Conservation (phyloP, 2,329 filamentous ascomycete species). For the Paracoccidioides lutzii region DNA sequence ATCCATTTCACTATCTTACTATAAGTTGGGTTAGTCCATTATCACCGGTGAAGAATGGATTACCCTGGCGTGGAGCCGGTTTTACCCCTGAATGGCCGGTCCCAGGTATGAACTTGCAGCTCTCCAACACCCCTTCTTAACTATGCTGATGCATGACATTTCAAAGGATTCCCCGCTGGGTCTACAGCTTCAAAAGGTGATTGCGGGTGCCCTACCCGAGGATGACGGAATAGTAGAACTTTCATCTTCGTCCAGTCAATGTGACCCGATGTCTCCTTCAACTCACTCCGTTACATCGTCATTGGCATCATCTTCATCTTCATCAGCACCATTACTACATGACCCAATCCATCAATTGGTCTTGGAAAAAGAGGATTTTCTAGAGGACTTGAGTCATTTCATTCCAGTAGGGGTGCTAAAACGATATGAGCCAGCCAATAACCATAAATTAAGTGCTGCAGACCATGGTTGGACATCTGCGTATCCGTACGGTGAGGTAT, state of each 20-base stretch:
- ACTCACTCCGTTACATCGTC: not conserved
- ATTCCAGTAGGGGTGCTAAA: conserved; percentile 23
- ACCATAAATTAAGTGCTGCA: not conserved
- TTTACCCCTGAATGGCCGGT: not conserved
- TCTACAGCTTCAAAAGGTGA: conserved; percentile 1
- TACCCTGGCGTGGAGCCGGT: not conserved
- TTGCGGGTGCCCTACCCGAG: not conserved
- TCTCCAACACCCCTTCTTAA: not conserved
- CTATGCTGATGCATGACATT: not conserved
- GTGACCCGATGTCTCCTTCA: not conserved
- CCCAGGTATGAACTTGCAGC: not conserved
- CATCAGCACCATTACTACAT: not conserved
- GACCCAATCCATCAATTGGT: not conserved
- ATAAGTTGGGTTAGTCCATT: not conserved
- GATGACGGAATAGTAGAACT: not conserved
- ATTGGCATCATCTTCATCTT: not conserved
- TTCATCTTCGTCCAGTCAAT: not conserved
- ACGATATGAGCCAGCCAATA: conserved; percentile 3
- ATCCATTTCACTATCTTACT: not conserved
- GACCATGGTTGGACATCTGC: not conserved
- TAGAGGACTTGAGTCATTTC: conserved; percentile 14
- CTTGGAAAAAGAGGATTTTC: conserved; percentile 4
- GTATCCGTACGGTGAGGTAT: conserved; percentile 16
- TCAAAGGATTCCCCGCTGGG: not conserved
- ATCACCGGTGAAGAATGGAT: not conserved